Evolutionary conservation across 495 filamentous ascomycete genomes (phyloP), one percentile per base, ranked within the genome.

Genomic region (Viridothelium virens): DNA sequence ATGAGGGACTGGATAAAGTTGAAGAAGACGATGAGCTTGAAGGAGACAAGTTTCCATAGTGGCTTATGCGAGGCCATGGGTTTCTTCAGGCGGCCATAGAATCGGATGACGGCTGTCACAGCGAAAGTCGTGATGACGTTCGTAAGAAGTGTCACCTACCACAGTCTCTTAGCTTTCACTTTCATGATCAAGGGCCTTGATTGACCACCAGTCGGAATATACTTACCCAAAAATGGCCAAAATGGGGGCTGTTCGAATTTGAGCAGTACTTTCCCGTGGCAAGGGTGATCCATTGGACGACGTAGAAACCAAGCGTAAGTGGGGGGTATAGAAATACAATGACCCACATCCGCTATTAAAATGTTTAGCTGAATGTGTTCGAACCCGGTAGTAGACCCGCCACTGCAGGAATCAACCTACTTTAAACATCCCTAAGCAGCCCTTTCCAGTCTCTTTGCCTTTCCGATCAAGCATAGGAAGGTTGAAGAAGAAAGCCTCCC

Each of bases 11-110:
- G 66, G 56, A 68, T 56, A 36, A 68, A 53, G 9, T 63, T 63
- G 62, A 68, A 31, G 11, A 63, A 63, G 36, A 68, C 56, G 38
- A 68, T 50, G 9, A 64, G 33, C 50, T 68, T 68, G 66, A 68
- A 68, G 2, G 50, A 44, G 16, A 68, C 47, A 6, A 68, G 66
- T 56, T 68, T 68, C 46, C 25, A 64, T 14, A 68, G 31, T 3
- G 38, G 46, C 10, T 63, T 50, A 33, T 64, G 66, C 36, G 38
- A 34, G 11, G 44, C 41, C 44, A 68, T 59, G 53, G 53, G 53
- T 14, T 36, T 31, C 18, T 65, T 38, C 4, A 50, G 34, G 36
- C 50, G 62, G 33, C 59, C 34, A 31, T 64, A 50, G n/a, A 63
- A 63, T 44, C 44, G 36, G 2, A 68, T 14, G 10, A 56, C 47